Evolutionary conservation across 345 rosid species (phyloP).

Genomic region (Eucalyptus tenuipes): DNA sequence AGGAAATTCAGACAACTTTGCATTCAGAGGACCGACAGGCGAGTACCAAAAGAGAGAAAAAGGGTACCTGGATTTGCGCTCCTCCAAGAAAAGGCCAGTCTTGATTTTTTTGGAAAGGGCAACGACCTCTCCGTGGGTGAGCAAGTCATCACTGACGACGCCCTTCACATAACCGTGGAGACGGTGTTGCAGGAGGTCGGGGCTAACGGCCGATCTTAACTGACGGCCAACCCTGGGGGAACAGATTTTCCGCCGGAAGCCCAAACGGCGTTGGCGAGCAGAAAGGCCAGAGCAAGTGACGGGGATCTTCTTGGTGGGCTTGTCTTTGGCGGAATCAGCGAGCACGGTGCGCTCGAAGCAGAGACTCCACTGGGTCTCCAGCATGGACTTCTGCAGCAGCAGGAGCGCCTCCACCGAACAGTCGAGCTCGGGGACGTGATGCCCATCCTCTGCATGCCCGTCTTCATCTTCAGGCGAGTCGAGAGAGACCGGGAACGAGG

Average conservation of each 20-base stretch:
- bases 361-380: slow-evolving; percentile 93
- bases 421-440: slow-evolving; percentile 31
- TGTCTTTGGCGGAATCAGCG: slow-evolving; percentile 9
- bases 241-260: slow-evolving; percentile 22
- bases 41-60: not conserved
- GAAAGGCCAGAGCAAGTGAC: slow-evolving; percentile 68
- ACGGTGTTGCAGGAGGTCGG: slow-evolving; percentile 48
- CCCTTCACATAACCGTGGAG: slow-evolving; percentile 79
- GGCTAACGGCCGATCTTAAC: slow-evolving; percentile 27
- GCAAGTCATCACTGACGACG: slow-evolving; percentile 54
- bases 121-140: slow-evolving; percentile 75
- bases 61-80: slow-evolving; percentile 55
- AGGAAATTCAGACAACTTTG: not conserved
- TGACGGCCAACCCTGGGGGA: not conserved
- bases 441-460: slow-evolving; percentile 19
- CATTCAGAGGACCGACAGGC: not conserved
- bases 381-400: slow-evolving; percentile 78
- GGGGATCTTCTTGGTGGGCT: slow-evolving; percentile 25
- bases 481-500: slow-evolving; percentile 17
- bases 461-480: slow-evolving; percentile 19
- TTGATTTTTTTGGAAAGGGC: slow-evolving; percentile 63
- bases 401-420: slow-evolving; percentile 68
- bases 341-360: slow-evolving; percentile 37
- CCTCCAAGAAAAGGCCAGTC: slow-evolving; percentile 71
- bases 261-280: slow-evolving; percentile 63